Evolutionary conservation across 2,329 filamentous ascomycete genomes (phyloP).

Genomic region (Colletotrichum liriopes): DNA sequence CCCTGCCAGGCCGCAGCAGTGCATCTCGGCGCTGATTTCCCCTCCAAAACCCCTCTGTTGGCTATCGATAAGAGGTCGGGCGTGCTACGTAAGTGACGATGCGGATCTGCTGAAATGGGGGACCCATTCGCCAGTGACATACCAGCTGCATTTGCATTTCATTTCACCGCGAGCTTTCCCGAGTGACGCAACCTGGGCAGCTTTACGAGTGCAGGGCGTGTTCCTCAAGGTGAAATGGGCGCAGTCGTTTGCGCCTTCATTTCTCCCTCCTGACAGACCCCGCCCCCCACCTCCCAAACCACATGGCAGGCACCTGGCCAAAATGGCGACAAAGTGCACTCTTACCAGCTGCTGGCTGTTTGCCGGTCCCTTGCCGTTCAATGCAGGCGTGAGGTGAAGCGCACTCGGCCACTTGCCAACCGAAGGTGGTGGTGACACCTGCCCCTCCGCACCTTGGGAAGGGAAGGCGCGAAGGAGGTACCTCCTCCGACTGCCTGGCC

Average conservation of each 20-base stretch:
- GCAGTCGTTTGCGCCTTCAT: constrained; percentile 12
- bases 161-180: constrained; percentile 14
- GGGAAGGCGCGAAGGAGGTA: background rate
- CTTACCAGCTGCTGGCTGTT: background rate
- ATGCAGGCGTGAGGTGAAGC: background rate
- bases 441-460: background rate
- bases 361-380: too few species aligned
- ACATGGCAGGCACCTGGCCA: constrained; percentile 6
- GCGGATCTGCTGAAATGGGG: constrained; percentile 10
- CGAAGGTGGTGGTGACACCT: background rate
- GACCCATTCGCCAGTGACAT: constrained; percentile 38
- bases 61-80: constrained; percentile 40
- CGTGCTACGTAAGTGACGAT: constrained; percentile 16
- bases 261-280: background rate
- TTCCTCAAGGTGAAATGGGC: constrained; percentile 15
- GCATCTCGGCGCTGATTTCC: constrained; percentile 25
- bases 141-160: constrained; percentile 1
- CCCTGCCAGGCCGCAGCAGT: constrained; percentile 16
- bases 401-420: too few species aligned
- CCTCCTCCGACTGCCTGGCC: background rate
- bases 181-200: constrained; percentile 15
- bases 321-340: background rate
- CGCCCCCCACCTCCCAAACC: constrained; percentile 17
- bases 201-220: constrained; percentile 6
- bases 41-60: constrained; percentile 20